Base-by-base conservation (phyloP, 805 yeast genomes). In the Saccharomycopsis fermentans region DNA sequence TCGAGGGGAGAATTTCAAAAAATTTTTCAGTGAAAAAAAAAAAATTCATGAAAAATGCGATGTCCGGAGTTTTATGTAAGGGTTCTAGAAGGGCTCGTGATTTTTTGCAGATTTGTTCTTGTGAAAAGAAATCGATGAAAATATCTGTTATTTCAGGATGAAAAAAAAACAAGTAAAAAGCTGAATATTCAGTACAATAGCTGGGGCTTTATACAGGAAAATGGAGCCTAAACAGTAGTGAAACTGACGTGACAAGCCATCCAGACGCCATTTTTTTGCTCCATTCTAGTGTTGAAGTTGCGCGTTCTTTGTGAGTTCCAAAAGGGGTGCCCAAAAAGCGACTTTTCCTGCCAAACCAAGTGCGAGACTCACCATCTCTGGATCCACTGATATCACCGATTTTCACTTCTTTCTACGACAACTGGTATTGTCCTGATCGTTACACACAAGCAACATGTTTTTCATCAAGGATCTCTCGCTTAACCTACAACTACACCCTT, bases 401-500 rank as follows among this genome's bases (percentile, higher is more conserved):
- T n/a, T n/a, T n/a, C n/a, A n/a, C n/a, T n/a, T n/a, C n/a, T n/a
- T n/a, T n/a, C n/a, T n/a, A n/a, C n/a, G n/a, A n/a, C n/a, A n/a
- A n/a, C n/a, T n/a, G n/a, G n/a, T n/a, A n/a, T n/a, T n/a, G n/a
- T n/a, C n/a, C n/a, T n/a, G n/a, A n/a, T n/a, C n/a, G n/a, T n/a
- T n/a, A n/a, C n/a, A n/a, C n/a, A n/a, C 17, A 16, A 37, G 16
- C 4, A 37, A 37, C 12, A 62, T 76, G 79, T 76, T 76, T 65
- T 76, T 75, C 65, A 72, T 74, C 67, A 94, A 94, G 74, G 98
- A 94, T 74, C 81, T 94, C 64, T 86, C 97, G 64, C 80, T 94
- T 60, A 90, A 88, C 70, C 78, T 94, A 65, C 91, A 97, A 52
- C 84, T 94, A 58, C 99, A 92, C 72, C 99, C 99, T 56, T 90